These are phyloP conservation scores for Plantago lanceolata DNA, from an alignment of 305 asterid genomes.

Conservation along the genomic window DNA sequence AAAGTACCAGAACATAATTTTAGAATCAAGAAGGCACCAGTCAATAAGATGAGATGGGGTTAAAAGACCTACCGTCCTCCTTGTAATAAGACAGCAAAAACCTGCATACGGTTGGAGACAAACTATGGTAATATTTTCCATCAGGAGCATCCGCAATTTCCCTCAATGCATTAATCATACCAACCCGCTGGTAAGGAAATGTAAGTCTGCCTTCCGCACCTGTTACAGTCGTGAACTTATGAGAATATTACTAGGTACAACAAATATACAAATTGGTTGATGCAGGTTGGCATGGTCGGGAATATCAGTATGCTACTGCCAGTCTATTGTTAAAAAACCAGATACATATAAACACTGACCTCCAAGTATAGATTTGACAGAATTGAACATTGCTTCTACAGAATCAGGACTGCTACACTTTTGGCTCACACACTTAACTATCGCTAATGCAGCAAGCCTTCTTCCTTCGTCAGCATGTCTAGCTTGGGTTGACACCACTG, in stretches of 20 bases:
- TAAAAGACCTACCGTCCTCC: slow-evolving; percentile 74
- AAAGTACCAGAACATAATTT: slow-evolving; percentile 23
- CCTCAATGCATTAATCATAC: slow-evolving; percentile 72
- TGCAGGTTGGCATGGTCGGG: slow-evolving; percentile 19
- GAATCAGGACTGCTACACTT: slow-evolving; percentile 97
- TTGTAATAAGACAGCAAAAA: slow-evolving; percentile 71
- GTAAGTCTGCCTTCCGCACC: slow-evolving; percentile 99
- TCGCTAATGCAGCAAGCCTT: slow-evolving; percentile 68
- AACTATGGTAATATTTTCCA: slow-evolving; percentile 73
- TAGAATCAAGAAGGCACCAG: neutral
- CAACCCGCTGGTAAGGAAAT: slow-evolving; percentile 93
- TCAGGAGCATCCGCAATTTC: slow-evolving; percentile 80
- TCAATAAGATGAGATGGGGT: slow-evolving; percentile 17
- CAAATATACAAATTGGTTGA: slow-evolving; percentile 14
- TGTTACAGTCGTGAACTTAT: slow-evolving; percentile 36
- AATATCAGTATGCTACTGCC: slow-evolving; percentile 14
- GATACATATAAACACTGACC: slow-evolving; percentile 45
- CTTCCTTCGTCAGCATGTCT: slow-evolving; percentile 92
- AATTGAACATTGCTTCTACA: slow-evolving; percentile 72
- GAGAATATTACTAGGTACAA: slow-evolving; percentile 26
- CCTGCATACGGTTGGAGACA: slow-evolving; percentile 66
- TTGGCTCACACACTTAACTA: slow-evolving; percentile 75
- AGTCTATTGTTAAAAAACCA: slow-evolving; percentile 1
- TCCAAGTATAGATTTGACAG: slow-evolving; percentile 72
- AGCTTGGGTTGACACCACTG: slow-evolving; percentile 76